Evolutionary conservation across 2,329 filamentous ascomycete species (phyloP).

Genomic region (Hypomyces perniciosus): DNA sequence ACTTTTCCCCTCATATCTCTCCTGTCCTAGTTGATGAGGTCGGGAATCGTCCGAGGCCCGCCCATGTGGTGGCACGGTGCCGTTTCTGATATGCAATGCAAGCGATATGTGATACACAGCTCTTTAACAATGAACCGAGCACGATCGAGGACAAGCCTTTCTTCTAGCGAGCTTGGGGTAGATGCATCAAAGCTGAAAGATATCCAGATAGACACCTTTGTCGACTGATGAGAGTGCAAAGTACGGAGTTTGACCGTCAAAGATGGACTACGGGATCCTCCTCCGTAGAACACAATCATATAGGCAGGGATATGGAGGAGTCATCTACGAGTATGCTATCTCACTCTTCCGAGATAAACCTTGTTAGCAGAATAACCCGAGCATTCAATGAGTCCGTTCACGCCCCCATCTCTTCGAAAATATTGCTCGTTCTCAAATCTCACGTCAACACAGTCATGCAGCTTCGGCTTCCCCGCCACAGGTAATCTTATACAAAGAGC

Average conservation of each 20-base stretch:
- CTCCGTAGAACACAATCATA: too few relatives aligned
- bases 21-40: constrained; percentile 1
- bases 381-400: not conserved
- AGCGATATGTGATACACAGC: not conserved
- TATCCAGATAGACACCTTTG: not conserved
- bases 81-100: not conserved
- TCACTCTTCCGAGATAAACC: too few relatives aligned
- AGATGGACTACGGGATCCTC: too few relatives aligned
- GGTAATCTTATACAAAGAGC: not conserved
- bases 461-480: not conserved
- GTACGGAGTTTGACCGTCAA: too few relatives aligned
- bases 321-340: too few relatives aligned
- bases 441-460: not conserved
- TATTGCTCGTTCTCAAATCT: not conserved
- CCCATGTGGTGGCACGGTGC: not conserved
- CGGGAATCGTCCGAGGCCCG: constrained; percentile 16
- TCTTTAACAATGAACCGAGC: not conserved
- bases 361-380: not conserved
- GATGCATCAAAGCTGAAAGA: not conserved
- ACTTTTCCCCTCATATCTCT: too few relatives aligned
- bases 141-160: not conserved
- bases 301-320: too few relatives aligned
- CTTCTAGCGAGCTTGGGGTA: not conserved
- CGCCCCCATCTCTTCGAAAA: not conserved
- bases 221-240: too few relatives aligned